Evolutionary conservation across 139 green algal genomes (phyloP).

Genomic region (Chlamydomonas applanata): DNA sequence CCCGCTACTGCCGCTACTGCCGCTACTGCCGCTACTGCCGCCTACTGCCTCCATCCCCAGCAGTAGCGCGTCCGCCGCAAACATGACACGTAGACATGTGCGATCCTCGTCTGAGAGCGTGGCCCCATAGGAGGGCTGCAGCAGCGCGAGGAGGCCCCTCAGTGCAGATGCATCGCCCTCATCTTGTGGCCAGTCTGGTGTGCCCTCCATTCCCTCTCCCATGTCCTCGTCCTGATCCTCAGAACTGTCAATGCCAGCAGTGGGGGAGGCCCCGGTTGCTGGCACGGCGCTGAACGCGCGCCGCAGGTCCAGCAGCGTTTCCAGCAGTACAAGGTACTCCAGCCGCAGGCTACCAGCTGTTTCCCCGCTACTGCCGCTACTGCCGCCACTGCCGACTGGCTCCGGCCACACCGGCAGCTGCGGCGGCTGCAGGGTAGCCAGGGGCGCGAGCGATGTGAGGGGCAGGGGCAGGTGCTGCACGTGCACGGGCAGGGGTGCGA

Average conservation of each 20-base stretch:
- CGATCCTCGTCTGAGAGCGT: background rate
- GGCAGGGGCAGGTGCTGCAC: constrained; percentile 4
- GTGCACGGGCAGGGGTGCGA: background rate
- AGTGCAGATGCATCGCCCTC: background rate
- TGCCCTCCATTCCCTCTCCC: too few relatives aligned
- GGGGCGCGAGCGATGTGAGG: background rate
- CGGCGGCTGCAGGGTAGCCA: background rate
- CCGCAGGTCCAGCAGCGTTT: constrained; percentile 6
- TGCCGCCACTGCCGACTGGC: too few relatives aligned
- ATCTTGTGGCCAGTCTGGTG: background rate
- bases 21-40: background rate
- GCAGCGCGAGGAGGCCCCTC: background rate
- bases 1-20: background rate
- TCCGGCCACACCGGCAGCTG: background rate
- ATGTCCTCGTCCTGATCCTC: too few relatives aligned
- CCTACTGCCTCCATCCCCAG: background rate
- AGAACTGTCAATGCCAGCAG: too few relatives aligned
- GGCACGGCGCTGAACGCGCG: background rate
- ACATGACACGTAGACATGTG: background rate
- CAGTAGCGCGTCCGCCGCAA: constrained; percentile 1
- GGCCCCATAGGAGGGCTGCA: background rate
- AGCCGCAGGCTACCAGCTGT: background rate
- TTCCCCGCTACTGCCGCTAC: background rate
- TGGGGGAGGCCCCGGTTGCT: too few relatives aligned
- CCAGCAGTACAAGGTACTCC: constrained; percentile 11